phyloP scores from a whole-genome alignment of 164 flowering plant species.

The Vitis rotundifolia region DNA sequence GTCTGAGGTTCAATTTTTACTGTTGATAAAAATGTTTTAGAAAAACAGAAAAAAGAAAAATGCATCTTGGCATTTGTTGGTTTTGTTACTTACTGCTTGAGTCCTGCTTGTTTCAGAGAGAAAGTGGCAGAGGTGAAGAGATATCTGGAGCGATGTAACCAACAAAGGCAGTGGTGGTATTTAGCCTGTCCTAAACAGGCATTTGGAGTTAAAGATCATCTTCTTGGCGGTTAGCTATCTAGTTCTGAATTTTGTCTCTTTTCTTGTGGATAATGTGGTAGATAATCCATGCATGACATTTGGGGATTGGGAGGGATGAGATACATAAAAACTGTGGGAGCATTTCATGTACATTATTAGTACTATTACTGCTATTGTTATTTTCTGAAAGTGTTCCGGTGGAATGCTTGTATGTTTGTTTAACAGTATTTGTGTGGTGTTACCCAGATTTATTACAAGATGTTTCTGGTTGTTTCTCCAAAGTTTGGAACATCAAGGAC shows the following conservation, averaged over 20 bases:
- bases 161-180: neutral
- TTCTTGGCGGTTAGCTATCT: slow-evolving; percentile 4
- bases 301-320: neutral
- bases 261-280: neutral
- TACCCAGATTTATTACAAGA: slow-evolving; percentile 6
- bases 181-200: neutral
- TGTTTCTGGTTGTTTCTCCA: slow-evolving; percentile 5
- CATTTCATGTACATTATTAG: slow-evolving; percentile 18
- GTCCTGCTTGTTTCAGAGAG: slow-evolving; percentile 50
- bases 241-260: neutral
- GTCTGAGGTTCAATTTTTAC: too few relatives aligned
- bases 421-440: slow-evolving; percentile 13
- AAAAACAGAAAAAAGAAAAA: too few relatives aligned
- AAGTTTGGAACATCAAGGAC: neutral
- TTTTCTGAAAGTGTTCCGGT: neutral
- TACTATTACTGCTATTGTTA: slow-evolving; percentile 1
- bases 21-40: too few relatives aligned
- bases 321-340: slow-evolving; percentile 4
- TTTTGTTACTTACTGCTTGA: neutral
- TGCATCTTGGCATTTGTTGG: neutral
- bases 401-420: slow-evolving; percentile 1
- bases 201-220: slow-evolving; percentile 5
- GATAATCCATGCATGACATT: slow-evolving; percentile 1
- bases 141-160: neutral
- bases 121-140: slow-evolving; percentile 70